phyloP scores from a whole-genome alignment of 2,329 filamentous ascomycete genomes.

The Passalora sequoiae region DNA sequence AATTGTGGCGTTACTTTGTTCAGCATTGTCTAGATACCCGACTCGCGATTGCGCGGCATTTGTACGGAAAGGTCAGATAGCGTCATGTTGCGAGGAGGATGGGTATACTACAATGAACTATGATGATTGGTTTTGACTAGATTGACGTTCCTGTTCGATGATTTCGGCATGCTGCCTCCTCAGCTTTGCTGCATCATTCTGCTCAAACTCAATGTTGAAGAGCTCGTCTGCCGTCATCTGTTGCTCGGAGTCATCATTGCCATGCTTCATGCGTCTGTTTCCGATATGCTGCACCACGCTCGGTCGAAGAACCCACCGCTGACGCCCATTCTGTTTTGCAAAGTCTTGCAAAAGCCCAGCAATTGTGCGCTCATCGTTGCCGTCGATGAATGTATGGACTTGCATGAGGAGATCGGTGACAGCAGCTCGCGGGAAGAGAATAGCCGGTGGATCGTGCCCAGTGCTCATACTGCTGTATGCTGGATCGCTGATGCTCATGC shows the following conservation, averaged over 20 bases:
- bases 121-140: not conserved
- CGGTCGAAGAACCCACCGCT: constrained; percentile 41
- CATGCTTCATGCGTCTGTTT: not conserved
- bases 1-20: not conserved
- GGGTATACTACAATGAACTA: not conserved
- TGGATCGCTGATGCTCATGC: constrained; percentile 36
- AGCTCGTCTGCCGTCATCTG: constrained; percentile 28
- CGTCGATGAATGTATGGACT: constrained; percentile 41
- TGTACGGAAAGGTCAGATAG: not conserved
- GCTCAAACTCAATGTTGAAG: constrained; percentile 40
- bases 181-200: constrained; percentile 27
- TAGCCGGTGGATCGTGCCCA: too few species aligned
- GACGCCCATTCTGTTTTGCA: constrained; percentile 36
- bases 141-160: not conserved
- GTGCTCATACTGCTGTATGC: too few species aligned
- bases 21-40: constrained; percentile 4
- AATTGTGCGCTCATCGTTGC: constrained; percentile 29
- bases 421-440: constrained; percentile 43
- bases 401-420: constrained; percentile 45
- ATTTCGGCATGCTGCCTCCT: constrained; percentile 27
- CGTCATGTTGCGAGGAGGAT: not conserved
- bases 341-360: constrained; percentile 42
- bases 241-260: constrained; percentile 37
- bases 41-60: constrained; percentile 1
- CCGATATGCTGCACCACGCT: constrained; percentile 44